Evolutionary conservation across 257 asterid genomes (phyloP).

Genomic region (Apocynum venetum): DNA sequence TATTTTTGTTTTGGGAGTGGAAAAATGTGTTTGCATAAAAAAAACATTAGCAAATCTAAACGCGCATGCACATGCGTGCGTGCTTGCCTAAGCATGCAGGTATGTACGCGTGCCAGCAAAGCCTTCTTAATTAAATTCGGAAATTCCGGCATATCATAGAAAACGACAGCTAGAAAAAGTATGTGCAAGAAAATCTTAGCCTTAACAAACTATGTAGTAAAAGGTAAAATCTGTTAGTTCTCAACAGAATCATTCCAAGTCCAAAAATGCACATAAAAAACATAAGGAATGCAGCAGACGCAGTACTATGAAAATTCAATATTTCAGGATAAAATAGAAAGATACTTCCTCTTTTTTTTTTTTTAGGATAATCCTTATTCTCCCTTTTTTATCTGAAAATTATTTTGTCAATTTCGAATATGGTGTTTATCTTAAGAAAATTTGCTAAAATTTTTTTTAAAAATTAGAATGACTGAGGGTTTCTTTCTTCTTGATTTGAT

Average conservation of each 20-base stretch:
- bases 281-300: too few species aligned
- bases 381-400: too few species aligned
- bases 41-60: slow-evolving; percentile 5
- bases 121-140: slow-evolving; percentile 5
- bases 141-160: slow-evolving; percentile 11
- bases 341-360: too few species aligned
- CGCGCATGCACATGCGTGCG: slow-evolving; percentile 37
- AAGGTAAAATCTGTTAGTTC: slow-evolving; percentile 13
- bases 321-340: too few species aligned
- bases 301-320: too few species aligned
- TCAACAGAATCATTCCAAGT: not conserved
- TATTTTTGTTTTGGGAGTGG: not conserved
- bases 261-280: not conserved
- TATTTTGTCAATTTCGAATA: too few species aligned
- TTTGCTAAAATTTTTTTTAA: too few species aligned
- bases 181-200: slow-evolving; percentile 10
- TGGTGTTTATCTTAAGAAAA: too few species aligned
- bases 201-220: slow-evolving; percentile 1
- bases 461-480: too few species aligned
- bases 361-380: too few species aligned
- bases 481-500: too few species aligned
- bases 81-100: slow-evolving; percentile 18
- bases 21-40: not conserved
- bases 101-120: slow-evolving; percentile 45
- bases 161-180: slow-evolving; percentile 26